phyloP scores from a whole-genome alignment of 2,329 filamentous ascomycete genomes.

The Colletotrichum coccodes region DNA sequence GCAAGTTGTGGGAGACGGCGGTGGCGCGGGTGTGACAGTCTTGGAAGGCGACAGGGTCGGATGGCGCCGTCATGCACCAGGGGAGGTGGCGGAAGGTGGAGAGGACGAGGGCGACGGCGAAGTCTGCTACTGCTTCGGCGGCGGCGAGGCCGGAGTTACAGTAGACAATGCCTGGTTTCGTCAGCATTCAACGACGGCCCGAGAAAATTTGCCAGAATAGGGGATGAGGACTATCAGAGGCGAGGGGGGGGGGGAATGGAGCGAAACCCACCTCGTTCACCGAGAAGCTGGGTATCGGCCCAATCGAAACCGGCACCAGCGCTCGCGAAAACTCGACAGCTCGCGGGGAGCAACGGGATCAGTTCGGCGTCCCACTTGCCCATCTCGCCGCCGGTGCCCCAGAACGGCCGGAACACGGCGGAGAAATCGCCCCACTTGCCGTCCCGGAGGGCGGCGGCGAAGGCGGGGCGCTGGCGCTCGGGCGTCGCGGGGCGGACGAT shows the following conservation, averaged over 20 bases:
- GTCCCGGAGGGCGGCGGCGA: constrained; percentile 60
- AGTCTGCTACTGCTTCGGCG: constrained; percentile 78
- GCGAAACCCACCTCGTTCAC: constrained; percentile 64
- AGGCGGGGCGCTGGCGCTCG: constrained; percentile 61
- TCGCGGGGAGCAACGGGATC: constrained; percentile 63
- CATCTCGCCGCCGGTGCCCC: constrained; percentile 74
- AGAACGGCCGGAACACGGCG: constrained; percentile 69
- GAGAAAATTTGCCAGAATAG: background rate
- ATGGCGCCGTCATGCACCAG: constrained; percentile 64
- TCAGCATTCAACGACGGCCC: background rate
- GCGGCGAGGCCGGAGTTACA: constrained; percentile 79
- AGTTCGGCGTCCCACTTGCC: constrained; percentile 71
- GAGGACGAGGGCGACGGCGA: constrained; percentile 75
- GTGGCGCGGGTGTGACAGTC: constrained; percentile 71
- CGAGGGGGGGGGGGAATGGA: no score
- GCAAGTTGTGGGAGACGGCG: constrained; percentile 70
- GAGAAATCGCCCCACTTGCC: constrained; percentile 64
- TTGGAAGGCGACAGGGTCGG: constrained; percentile 54
- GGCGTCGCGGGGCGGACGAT: constrained; percentile 60
- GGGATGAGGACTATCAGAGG: no score
- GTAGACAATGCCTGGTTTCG: constrained; percentile 69
- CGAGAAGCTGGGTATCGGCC: constrained; percentile 71
- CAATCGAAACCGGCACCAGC: constrained; percentile 75
- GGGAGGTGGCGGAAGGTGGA: constrained; percentile 75
- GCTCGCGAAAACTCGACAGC: constrained; percentile 70